phyloP scores from a whole-genome alignment of 345 rosid genomes.

The Arabis hirsuta region DNA sequence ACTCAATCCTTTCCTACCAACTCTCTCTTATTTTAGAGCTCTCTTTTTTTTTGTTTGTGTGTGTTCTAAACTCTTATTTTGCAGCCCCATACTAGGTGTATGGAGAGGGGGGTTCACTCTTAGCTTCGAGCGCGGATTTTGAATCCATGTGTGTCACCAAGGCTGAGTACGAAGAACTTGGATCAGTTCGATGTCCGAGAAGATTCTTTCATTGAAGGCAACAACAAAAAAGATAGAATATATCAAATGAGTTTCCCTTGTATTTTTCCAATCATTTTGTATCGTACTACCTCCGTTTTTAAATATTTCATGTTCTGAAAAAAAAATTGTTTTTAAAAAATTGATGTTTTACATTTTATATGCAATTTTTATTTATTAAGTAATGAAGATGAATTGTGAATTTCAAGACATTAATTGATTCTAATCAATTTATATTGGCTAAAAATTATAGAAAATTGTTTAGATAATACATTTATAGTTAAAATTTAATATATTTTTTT shows the following conservation, averaged over 20 bases:
- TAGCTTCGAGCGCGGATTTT: slow-evolving; percentile 92
- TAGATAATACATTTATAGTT: no score
- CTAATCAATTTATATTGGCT: no score
- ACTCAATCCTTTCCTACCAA: slow-evolving; percentile 16
- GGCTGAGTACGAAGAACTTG: slow-evolving; percentile 95
- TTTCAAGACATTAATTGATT: no score
- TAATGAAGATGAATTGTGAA: no score
- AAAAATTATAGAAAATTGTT: no score
- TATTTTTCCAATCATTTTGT: background rate
- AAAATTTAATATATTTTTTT: no score
- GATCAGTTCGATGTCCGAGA: slow-evolving; percentile 81
- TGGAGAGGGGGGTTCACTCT: slow-evolving; percentile 98
- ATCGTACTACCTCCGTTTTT: no score
- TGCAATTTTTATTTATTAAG: no score
- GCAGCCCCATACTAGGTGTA: slow-evolving; percentile 87
- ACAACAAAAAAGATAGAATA: background rate
- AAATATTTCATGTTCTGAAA: no score
- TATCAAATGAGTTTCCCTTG: background rate
- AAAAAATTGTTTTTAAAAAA: no score
- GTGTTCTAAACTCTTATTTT: slow-evolving; percentile 31
- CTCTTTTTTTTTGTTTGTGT: no score
- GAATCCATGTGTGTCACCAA: slow-evolving; percentile 90
- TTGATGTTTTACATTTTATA: no score
- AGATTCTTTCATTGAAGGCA: slow-evolving; percentile 69
- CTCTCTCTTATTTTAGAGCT: background rate